Conservation (phyloP, 139 green algal species). For the Chlorella sorokiniana region DNA sequence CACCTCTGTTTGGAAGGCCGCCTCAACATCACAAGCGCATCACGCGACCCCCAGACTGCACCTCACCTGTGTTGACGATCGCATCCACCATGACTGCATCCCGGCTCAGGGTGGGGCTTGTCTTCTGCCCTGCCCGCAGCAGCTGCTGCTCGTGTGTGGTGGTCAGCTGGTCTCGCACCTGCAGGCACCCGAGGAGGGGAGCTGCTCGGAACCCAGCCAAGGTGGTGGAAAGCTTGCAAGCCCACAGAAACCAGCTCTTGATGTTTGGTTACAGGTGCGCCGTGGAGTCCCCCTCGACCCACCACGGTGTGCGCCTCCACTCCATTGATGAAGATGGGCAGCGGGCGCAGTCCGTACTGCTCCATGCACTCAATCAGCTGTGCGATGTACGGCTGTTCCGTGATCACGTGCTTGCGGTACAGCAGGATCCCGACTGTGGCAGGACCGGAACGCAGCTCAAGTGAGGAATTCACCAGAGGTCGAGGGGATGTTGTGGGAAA, state of each 20-base stretch:
- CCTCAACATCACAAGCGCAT: background rate
- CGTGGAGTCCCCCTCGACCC: no score
- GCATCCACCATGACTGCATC: slow-evolving; percentile 82
- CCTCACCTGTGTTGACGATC: slow-evolving; percentile 77
- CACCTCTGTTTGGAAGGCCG: background rate
- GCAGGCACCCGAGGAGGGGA: no score
- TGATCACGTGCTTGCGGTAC: slow-evolving; percentile 99
- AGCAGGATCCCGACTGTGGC: slow-evolving; percentile 85
- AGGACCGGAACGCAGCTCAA: background rate
- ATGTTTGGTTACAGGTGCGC: no score
- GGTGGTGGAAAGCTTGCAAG: no score
- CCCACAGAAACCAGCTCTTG: no score
- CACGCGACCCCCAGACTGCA: background rate
- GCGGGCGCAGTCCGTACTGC: slow-evolving; percentile 64
- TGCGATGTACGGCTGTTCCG: slow-evolving; percentile 77
- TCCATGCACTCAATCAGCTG: slow-evolving; percentile 73
- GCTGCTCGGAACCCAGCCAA: no score
- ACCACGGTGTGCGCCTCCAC: slow-evolving; percentile 92
- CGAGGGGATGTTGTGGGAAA: background rate
- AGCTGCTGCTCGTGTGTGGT: slow-evolving; percentile 66
- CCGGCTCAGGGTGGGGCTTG: slow-evolving; percentile 47
- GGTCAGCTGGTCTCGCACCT: slow-evolving; percentile 85
- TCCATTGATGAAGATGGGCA: slow-evolving; percentile 97
- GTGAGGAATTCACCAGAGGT: background rate
- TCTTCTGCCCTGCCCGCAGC: slow-evolving; percentile 18